A percentile compares a stretch with the other conserved stretches of the same genome.
Conservation (phyloP, 345 rosid species). For the Eucalyptus albens region DNA sequence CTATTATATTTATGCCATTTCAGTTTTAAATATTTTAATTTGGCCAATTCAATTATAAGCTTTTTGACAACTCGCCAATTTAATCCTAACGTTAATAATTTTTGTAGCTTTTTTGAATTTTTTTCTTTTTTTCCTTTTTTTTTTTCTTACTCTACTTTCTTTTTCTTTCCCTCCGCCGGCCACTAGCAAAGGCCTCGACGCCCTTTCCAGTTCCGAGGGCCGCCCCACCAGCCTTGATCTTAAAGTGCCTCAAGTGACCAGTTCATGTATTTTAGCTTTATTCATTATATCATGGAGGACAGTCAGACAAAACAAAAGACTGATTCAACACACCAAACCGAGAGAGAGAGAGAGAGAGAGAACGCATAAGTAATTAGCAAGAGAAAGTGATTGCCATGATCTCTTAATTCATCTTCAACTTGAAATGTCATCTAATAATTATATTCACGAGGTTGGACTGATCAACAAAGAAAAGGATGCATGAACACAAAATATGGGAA, state of each 20-base stretch:
- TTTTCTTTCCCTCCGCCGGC: background rate
- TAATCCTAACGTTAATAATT: too few relatives aligned
- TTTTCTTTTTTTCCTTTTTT: accelerated
- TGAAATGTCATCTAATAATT: background rate
- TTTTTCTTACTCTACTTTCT: too few relatives aligned
- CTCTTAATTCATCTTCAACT: background rate
- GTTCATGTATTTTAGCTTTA: background rate
- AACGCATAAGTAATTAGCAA: background rate
- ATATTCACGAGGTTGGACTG: background rate
- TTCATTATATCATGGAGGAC: background rate
- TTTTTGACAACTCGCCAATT: background rate
- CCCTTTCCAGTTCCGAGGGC: background rate
- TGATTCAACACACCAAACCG: background rate
- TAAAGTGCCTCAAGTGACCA: background rate
- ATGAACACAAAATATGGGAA: background rate
- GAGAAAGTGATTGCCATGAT: background rate
- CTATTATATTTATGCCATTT: background rate
- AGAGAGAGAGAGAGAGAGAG: background rate
- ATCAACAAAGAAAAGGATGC: background rate
- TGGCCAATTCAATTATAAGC: too few relatives aligned
- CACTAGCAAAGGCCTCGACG: background rate
- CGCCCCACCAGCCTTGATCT: background rate
- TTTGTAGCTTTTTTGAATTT: too few relatives aligned
- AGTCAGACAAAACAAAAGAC: background rate
- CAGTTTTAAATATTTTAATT: too few relatives aligned